Conservation (phyloP, 768 basidiomycete genomes). For the Pleurotus salmoneostramineus region DNA sequence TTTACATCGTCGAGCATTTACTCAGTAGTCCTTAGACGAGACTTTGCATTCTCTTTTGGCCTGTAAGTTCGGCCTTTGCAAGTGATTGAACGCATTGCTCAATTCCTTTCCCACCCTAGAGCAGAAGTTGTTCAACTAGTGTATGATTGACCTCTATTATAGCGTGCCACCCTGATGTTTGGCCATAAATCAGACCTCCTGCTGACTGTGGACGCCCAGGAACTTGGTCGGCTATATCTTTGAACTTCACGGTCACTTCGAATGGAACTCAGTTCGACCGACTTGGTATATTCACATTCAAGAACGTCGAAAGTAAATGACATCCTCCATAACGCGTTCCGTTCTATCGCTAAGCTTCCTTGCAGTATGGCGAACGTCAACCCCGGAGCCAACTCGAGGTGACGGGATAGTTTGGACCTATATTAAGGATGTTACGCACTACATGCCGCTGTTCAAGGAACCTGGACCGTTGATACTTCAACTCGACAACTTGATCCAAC, state of each 20-base stretch:
- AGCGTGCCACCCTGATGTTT: neutral
- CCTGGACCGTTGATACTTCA: constrained; percentile 69
- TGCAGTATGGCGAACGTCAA: constrained; percentile 76
- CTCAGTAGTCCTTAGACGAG: constrained; percentile 39
- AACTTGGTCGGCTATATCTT: constrained; percentile 69
- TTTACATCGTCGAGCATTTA: constrained; percentile 3
- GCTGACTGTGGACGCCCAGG: constrained; percentile 66
- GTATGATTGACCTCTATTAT: constrained; percentile 26
- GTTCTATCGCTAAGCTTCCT: neutral
- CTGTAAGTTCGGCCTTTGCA: constrained; percentile 34
- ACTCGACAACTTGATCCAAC: constrained; percentile 63
- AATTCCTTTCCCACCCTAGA: constrained; percentile 25
- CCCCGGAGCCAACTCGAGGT: constrained; percentile 64
- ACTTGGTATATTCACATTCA: constrained; percentile 68
- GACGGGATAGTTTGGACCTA: constrained; percentile 79
- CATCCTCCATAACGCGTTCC: neutral
- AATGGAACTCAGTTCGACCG: constrained; percentile 79
- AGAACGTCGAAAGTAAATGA: constrained; percentile 69
- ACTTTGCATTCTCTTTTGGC: constrained; percentile 71
- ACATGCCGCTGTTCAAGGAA: constrained; percentile 64
- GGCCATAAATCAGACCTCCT: constrained; percentile 49
- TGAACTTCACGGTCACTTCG: constrained; percentile 75
- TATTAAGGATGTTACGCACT: constrained; percentile 72
- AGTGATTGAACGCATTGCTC: neutral
- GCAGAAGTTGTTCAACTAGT: constrained; percentile 60